Base-by-base conservation (phyloP, 2,329 filamentous ascomycete genomes). In the Botryotinia convoluta region DNA sequence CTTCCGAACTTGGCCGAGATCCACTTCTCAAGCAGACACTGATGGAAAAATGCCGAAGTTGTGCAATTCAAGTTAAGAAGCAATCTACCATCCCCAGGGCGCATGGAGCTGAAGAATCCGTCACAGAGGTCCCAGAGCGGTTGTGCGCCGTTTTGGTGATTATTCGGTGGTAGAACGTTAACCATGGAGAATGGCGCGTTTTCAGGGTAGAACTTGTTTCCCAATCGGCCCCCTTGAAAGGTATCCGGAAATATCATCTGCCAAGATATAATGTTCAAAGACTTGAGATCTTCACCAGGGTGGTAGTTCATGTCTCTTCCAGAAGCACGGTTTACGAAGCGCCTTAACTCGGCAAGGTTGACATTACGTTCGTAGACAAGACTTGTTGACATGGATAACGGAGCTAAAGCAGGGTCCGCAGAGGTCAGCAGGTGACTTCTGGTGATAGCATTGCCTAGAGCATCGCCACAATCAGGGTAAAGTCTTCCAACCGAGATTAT, bases 231-330 rank as follows among this genome's bases (percentile, higher is more conserved):
- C 29, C 54, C 54, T 20, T 16, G n/a, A 29, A 68, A 69, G 29
- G 61, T 59, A 14, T 4, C 20, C n/a, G 37, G 3, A 29, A 45
- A 69, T 22, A 76, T 74, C 8, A 32, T 45, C 48, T 73, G 74
- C 75, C 75, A 75, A 10, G 71, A 72, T 20, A 76, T 48, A 35
- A 76, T 72, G 26, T 76, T 74, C 18, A 76, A 67, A 18, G 65
- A 54, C 12, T 72, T 73, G 3, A 75, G 45, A 22, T 69, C 59
- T 39, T 61, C 35, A 16, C 37, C 59, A 16, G 63, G 44, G 16
- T 48, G 22, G 10, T 48, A 48, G 22, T 12, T 48, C 22, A 10
- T 4, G 10, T 48, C 22, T 26, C 45, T 48, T 48, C 8, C 45
- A 26, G 45, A 22, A 26, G 4, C 45, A 4, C 45, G 22, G 45